Evolutionary conservation across 192 early-diverging fungal genomes (phyloP), one percentile per base, ranked within the genome.

Genomic region (Backusella morwellensis): DNA sequence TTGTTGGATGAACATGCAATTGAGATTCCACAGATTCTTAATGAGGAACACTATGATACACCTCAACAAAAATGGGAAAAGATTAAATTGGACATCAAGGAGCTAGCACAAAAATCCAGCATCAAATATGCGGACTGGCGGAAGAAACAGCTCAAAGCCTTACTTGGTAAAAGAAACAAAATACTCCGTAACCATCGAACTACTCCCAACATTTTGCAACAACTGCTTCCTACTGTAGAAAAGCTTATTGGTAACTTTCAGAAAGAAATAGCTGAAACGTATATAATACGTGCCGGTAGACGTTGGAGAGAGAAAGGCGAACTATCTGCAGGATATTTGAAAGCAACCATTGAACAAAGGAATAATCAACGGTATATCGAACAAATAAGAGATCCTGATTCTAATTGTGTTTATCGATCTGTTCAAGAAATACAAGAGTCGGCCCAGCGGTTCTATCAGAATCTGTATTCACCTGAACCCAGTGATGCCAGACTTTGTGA

Each of bases 221-320:
- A 44, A 26, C 29, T 32, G 17, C 32, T 72, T 0, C 70, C 41
- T 0, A 1, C n/a, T 11, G 29, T 72, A 6, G 70, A 72, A 52
- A 52, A n/a, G 3, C 47, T 32, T 15, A 38, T 72, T 47, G 38
- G 41, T 32, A 29, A 26, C 1, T 14, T 72, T 32, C 70, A 72
- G n/a, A 9, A 29, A 32, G 70, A 72, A 26, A 44, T 38, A 14
- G 23, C 42, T 19, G 44, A 72, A 52, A 44, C 12, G 2, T 21
- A 23, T 26, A 1, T 41, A 29, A 41, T 72, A 19, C 23, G 70
- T 4, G 41, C 70, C 12, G 70, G 70, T 26, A 72, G 47, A 52
- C 70, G 42, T 14, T 72, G 70, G 70, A n/a, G 70, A 47, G 70
- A 72, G 26, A 72, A 72, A 32, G 70, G 70, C n/a, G 70, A 72